Conservation (phyloP, 2,329 filamentous ascomycete genomes). For the Paecilomyces fulvus region DNA sequence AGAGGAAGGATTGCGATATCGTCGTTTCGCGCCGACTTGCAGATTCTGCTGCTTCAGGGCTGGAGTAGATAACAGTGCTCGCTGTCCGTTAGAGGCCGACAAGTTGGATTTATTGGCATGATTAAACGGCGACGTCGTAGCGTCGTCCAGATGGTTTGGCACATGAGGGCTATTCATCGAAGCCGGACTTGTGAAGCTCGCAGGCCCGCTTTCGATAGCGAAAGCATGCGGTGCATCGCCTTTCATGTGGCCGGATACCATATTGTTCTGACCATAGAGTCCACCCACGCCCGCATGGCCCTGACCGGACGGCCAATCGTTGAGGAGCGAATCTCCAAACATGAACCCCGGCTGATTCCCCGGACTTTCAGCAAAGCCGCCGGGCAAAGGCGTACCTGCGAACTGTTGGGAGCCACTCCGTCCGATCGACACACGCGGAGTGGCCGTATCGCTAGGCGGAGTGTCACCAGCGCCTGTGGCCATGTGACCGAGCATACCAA, state of each 20-base stretch:
- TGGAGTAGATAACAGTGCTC: slow-evolving; percentile 35
- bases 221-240: slow-evolving; percentile 48
- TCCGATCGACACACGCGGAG: slow-evolving; percentile 39
- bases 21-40: slow-evolving; percentile 36
- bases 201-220: slow-evolving; percentile 52
- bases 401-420: slow-evolving; percentile 34
- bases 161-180: slow-evolving; percentile 48
- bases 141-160: slow-evolving; percentile 35
- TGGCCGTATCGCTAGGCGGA: slow-evolving; percentile 55
- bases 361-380: slow-evolving; percentile 38
- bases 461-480: slow-evolving; percentile 80
- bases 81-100: slow-evolving; percentile 24
- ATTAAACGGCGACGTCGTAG: slow-evolving; percentile 15
- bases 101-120: slow-evolving; percentile 17
- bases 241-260: slow-evolving; percentile 35
- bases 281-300: slow-evolving; percentile 25
- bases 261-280: slow-evolving; percentile 28
- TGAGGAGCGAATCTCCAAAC: slow-evolving; percentile 37
- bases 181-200: slow-evolving; percentile 49
- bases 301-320: slow-evolving; percentile 37
- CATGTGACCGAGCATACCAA: slow-evolving; percentile 95
- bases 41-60: slow-evolving; percentile 33
- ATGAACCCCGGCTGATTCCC: slow-evolving; percentile 36
- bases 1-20: slow-evolving; percentile 64
- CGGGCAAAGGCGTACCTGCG: slow-evolving; percentile 25